Conservation (phyloP, 495 filamentous ascomycete genomes). For the Pyrenopolyporus hunteri region DNA sequence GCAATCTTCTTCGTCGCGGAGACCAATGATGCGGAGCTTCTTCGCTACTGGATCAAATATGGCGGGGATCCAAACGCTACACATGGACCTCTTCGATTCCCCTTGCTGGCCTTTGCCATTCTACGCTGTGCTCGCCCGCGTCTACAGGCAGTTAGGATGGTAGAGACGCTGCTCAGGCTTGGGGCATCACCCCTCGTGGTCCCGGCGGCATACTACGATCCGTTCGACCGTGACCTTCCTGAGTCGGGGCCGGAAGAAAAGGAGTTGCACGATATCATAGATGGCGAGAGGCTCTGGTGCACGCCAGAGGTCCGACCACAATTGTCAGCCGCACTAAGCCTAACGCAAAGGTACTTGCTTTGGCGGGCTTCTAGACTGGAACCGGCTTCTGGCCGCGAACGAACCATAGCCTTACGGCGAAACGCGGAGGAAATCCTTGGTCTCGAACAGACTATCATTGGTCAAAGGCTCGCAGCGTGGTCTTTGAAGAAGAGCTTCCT, state of each 20-base stretch:
- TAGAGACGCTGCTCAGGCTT: constrained; percentile 48
- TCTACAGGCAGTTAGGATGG: constrained; percentile 43
- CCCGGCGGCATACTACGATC: constrained; percentile 22
- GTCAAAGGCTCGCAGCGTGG: constrained; percentile 20
- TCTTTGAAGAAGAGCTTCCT: constrained; percentile 23
- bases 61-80: constrained; percentile 47
- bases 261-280: constrained; percentile 5
- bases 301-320: constrained; percentile 8
- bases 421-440: constrained; percentile 21
- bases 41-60: constrained; percentile 45
- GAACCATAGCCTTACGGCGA: constrained; percentile 10
- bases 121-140: constrained; percentile 34
- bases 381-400: constrained; percentile 19
- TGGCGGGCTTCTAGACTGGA: constrained; percentile 18
- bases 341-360: constrained; percentile 31
- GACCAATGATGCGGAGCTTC: constrained; percentile 45
- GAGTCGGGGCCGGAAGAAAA: constrained; percentile 4
- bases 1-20: constrained; percentile 54
- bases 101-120: constrained; percentile 55
- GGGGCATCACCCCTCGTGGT: constrained; percentile 42
- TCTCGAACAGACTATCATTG: constrained; percentile 21
- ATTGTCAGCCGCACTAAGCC: constrained; percentile 11
- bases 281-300: constrained; percentile 17
- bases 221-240: constrained; percentile 19
- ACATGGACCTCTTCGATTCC: constrained; percentile 38